Evolutionary conservation across 306 rosid genomes (phyloP), one percentile per base, ranked within the genome.

Genomic region (Acacia acuminata): DNA sequence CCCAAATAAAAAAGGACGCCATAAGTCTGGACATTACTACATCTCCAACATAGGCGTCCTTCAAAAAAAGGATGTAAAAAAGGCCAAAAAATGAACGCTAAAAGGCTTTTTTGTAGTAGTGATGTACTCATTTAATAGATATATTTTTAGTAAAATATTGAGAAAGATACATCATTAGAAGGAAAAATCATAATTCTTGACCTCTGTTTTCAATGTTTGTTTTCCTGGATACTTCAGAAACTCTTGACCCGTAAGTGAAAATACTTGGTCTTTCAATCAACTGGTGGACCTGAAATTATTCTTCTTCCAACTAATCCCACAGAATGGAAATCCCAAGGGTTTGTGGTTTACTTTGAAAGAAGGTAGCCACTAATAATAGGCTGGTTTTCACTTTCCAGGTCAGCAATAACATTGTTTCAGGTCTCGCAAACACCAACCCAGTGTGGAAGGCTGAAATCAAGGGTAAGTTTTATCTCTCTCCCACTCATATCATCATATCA

Each of bases 281-380:
- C 89, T 15, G 93, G 76, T 30, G 89, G 98, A 90, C 4, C 84
- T 70, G 97, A 94, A 77, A 94, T 94, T 36, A 78, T 94, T 78
- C 97, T 96, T 69, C 86, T 38, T 38, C 1, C 42, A 0, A 38
- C 42, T 93, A 20, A 85, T 94, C 77, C 97, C 96, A 5, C 94
- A 91, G 71, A 87, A 27, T 34, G 97, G 98, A 82, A 93, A 90
- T 61, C 97, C 94, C 44, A 88, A 92, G 85, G 94, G 99, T 38
- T 77, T 76, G 24, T 93, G 99, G 98, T 94, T 96, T 83, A 94
- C 97, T 83, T 85, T 96, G 93, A 96, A 96, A 89, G 99, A 96
- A 88, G 99, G 97, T 56, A 94, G 98, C 93, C 92, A 82, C 69
- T 38, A 38, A 38, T 38, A 94, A 94, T 86, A 91, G 90, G 63